Evolutionary conservation across 352 stramenopile genomes (phyloP), one percentile per base, ranked within the genome.

Genomic region (Phytophthora nicotianae): DNA sequence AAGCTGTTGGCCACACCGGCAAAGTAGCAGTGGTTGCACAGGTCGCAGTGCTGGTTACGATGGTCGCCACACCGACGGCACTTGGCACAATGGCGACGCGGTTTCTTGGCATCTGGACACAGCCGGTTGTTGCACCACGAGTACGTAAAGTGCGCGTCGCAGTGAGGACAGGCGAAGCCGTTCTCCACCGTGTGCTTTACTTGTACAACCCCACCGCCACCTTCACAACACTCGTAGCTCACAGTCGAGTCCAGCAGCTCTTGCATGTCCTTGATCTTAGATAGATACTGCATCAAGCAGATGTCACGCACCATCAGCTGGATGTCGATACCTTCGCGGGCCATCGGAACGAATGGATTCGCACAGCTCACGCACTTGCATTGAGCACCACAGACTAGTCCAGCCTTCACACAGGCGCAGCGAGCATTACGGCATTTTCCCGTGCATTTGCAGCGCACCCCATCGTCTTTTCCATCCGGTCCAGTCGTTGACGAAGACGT

Each of bases 11-110:
- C 85, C 27, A 93, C 85, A 19, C 85, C 85, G 8, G 85, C 85
- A 74, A 93, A 93, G 65, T 92, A 93, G 61, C 85, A 93, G 59
- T 91, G 85, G 46, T 90, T 89, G 63, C 85, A 93, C 19, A 84
- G 68, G 55, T 93, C 79, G 40, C 85, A 93, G 59, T 93, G 85
- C 66, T 90, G 77, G 51, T 90, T 93, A 42, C 85, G 85, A 56
- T 93, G 83, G 62, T 90, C 81, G 1, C 79, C 84, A 62, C 84
- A 93, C 2, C 84, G 82, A 9, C 83, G 81, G 47, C 84, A 93
- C 57, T 91, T 93, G 24, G 69, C 77, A 47, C 85, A 93, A 64
- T 93, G 83, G 50, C 89, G 89, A 13, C 84, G 79, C 16, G 82
- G 84, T 62, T 91, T 89, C 65, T 91, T 93, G 50, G 81, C 58